A percentile compares a stretch with the other conserved stretches of the same genome.
These are phyloP conservation scores for Pleurostoma richardsiae DNA, from an alignment of 2,329 filamentous ascomycete species.

Conservation along the genomic window DNA sequence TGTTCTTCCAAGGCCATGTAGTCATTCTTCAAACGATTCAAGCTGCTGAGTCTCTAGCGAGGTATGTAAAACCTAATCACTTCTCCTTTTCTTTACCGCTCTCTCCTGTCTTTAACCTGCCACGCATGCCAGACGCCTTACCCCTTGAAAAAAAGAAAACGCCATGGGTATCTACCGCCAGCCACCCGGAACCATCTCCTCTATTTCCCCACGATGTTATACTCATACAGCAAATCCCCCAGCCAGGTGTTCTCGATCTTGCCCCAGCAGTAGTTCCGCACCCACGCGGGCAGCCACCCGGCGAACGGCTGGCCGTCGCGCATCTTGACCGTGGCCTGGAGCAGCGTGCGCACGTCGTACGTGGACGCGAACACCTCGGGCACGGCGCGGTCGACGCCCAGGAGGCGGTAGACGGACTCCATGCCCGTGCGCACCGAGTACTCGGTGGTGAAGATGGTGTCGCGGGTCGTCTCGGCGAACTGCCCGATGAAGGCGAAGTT, in stretches of 20 bases:
- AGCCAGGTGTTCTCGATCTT: constrained; percentile 10
- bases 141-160: too few species aligned
- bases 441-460: constrained; percentile 31
- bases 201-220: constrained; percentile 3
- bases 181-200: neutral
- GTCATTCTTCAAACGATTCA: too few species aligned
- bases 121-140: too few species aligned
- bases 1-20: too few species aligned
- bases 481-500: constrained; percentile 35
- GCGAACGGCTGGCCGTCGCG: constrained; percentile 13
- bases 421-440: constrained; percentile 29
- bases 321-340: constrained; percentile 13
- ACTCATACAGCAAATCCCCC: constrained; percentile 11
- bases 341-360: constrained; percentile 17
- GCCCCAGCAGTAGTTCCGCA: constrained; percentile 9
- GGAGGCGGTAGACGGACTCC: constrained; percentile 24
- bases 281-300: constrained; percentile 10
- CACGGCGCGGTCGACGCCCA: constrained; percentile 18
- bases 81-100: too few species aligned
- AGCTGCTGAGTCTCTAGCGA: too few species aligned
- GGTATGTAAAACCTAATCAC: too few species aligned
- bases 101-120: too few species aligned
- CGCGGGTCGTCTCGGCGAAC: constrained; percentile 32
- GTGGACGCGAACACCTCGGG: constrained; percentile 20
- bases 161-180: too few species aligned